Evolutionary conservation across 2,329 filamentous ascomycete species (phyloP), one percentile per base, ranked within the genome.

Genomic region (Orbilia oligospora): DNA sequence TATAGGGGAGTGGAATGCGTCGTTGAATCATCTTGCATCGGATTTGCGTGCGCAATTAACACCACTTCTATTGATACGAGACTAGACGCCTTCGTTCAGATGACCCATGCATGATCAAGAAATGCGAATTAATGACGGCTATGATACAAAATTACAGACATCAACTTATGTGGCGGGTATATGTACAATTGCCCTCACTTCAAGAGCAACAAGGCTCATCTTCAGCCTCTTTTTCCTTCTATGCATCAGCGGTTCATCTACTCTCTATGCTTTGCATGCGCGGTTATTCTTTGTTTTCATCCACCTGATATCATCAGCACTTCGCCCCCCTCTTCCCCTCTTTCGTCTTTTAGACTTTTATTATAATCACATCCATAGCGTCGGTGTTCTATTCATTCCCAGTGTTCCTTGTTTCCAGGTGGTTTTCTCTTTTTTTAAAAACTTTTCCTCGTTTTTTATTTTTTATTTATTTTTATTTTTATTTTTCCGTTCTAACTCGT

Each of bases 1-100:
- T 46, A 22, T 64, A 63, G 46, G 58, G 55, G 36, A 71, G 55
- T 48, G 38, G 55, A 33, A 53, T 64, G 36, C 64, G 64, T n/a
- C 64, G 64, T 18, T 55, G 22, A 55, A 12, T 5, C 12, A 46
- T 18, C 8, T n/a, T n/a, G n/a, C n/a, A n/a, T n/a, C n/a, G 8
- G n/a, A 18, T 46, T 46, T 5, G 12, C 12, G 12, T n/a, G 3
- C 20, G 44, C n/a, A n/a, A 0, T 3, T 44, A 44, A 3, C 14
- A n/a, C 14, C 38, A n/a, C 5, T 2, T n/a, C 38, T n/a, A 44
- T 14, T n/a, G n/a, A n/a, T n/a, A n/a, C n/a, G n/a, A n/a, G n/a
- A n/a, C n/a, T n/a, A 38, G 33, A 6, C 24, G 0, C 18, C 20
- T 24, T 18, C 9, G 20, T 14, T 27, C 14, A 2, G 27, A 51